Base-by-base conservation (phyloP, 257 asterid genomes). In the Linderniella brevidens region DNA sequence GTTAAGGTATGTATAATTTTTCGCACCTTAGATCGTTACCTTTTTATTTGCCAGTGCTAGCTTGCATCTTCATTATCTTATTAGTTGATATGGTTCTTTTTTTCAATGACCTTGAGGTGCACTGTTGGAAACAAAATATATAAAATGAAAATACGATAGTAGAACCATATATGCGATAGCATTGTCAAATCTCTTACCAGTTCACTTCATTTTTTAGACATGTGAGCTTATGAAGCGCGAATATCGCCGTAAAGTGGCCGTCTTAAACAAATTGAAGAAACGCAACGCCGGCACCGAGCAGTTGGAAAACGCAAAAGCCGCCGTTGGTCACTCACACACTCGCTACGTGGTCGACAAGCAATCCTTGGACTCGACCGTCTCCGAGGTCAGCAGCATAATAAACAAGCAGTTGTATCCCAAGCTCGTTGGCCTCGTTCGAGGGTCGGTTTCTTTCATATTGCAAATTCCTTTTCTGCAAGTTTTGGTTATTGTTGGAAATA, bases 281-380 rank as follows among this genome's bases (percentile, higher is more conserved):
- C 84, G 81, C 8, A 69, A 65, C 57, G 90, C 96, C 20, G 73
- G 81, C 53, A 36, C 76, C 2, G 98, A 88, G 56, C 80, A 80
- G 54, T 55, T 88, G 58, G 98, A 88, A 76, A 84, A 81, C 64
- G 82, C 90, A n/a, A 88, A 88, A 71, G 96, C 96, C 42, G 94
- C 94, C 39, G 96, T 88, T 53, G 78, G 92, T 72, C 93, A 88
- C 69, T 65, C 78, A 74, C 95, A 84, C 51, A 88, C 93, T 9
- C 84, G 96, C 19, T 88, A 84, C 48, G 80, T 84, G 35, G 98
- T 88, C 35, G 98, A 88, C 73, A 88, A 80, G 94, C 98, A 88
- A 46, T 88, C 98, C 17, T 47, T 88, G 76, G 96, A 88, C 65
- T 81, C 98, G 12, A 88, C 96, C 0, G 93, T 84, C 25, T 63